Base-by-base conservation (phyloP, 148 eudicot species). In the Simmondsia chinensis region DNA sequence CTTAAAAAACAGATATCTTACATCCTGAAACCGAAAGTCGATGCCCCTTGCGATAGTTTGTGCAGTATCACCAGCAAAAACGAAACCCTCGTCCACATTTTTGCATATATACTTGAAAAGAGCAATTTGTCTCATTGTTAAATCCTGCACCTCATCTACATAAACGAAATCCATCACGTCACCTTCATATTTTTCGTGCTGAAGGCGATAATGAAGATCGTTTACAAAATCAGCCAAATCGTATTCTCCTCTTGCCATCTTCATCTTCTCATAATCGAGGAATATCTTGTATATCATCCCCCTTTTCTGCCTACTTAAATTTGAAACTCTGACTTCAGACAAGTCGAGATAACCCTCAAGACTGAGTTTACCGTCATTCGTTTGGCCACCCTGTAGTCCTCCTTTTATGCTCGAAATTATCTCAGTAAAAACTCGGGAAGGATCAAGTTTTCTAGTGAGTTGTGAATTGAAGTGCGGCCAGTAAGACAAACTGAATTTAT, bases 141-240 rank as follows among this genome's bases (percentile, higher is more conserved):
- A 68, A 43, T 83, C 94, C 65, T 83, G 87, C 10, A 79, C 94
- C 64, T 83, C 94, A 58, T 83, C 94, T 23, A 83, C 64, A 39
- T 79, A 83, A 4, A 83, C 81, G 48, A 76, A 83, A 57, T 79
- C 81, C 74, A 83, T 76, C 33, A 32, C 40, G 19, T 73, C 69
- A 19, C 87, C 83, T 36, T 52, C 51, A 50, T 65, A 70, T 10
- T 16, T 50, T 20, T 30, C 66, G 41, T 44, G 54, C 32, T 62
- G 56, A 3, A 83, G 59, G 13, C 94, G 68, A 13, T 2, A 19
- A 69, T 71, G 79, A 41, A 83, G 62, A 71, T 83, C 87, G 49
- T 43, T 79, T 35, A 79, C 94, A 9, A 83, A 59, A 59, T 83
- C 94, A 32, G 78, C 67, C 30, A 64, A 39, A 66, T 83, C 83